Base-by-base conservation (phyloP, 164 flowering plant genomes). In the Houttuynia cordata region DNA sequence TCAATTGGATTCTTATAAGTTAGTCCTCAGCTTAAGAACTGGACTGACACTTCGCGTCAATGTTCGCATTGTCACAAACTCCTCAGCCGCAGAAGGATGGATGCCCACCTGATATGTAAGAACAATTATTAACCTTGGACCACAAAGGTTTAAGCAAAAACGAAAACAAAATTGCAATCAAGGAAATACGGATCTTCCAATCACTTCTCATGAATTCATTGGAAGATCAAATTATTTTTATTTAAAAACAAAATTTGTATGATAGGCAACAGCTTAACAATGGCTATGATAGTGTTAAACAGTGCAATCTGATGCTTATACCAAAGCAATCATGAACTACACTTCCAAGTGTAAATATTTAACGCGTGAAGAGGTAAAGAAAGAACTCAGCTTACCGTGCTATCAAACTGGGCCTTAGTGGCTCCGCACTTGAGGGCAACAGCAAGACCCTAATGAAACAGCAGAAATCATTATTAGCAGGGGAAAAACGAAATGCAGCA, bases 31-130 rank as follows among this genome's bases (percentile, higher is more conserved):
- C 67, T 81, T 83, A 55, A 58, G 40, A 60, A 71, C 74, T 1
- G 67, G 75, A 53, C 81, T 19, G 69, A 86, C 60, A 22, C 82
- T 85, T 79, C 96, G 82, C 7, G 95, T 74, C 57, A 71, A 77
- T 17, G 95, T 60, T 47, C 98, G 79, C 98, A 92, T 89, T 2
- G 98, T 92, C 64, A 92, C 98, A 75, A 88, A 92, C 62, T 92
- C 98, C 68, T 92, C 98, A 0, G 98, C 98, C 12, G 98, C 82
- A 23, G 98, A 88, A n/a, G 98, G 98, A 71, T 91, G 97, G 67
- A 91, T 86, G 40, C 97, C 97, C 53, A 88, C 92, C 97, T 85
- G 76, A 56, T 40, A 24, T 30, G 24, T 23, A 20, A 53, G 1
- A 21, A 54, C 17, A 53, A 34, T 10, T 45, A 8, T 45, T 45